A percentile compares a stretch with the other conserved stretches of the same genome.
Conservation (phyloP, 1,284 basidiomycete species). For the Mycosarcoma maydis region DNA sequence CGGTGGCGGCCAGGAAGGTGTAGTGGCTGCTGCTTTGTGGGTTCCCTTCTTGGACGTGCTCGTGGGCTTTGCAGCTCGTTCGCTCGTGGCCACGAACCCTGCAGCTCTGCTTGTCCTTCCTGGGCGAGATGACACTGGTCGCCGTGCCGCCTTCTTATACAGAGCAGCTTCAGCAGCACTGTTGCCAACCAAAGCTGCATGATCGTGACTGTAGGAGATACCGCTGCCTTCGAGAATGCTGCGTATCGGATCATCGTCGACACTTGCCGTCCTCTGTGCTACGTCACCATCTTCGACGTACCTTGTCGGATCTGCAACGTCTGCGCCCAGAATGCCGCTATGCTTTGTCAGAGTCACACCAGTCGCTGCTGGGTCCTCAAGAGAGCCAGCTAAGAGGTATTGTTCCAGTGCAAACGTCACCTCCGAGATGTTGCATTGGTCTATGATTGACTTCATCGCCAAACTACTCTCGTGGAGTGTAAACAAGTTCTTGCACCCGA, state of each 20-base stretch:
- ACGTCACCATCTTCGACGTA: neutral
- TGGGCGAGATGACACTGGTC: neutral
- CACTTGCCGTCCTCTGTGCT: too few species aligned
- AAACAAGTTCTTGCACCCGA: slow-evolving; percentile 83
- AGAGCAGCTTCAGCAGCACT: slow-evolving; percentile 29
- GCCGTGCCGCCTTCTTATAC: slow-evolving; percentile 9
- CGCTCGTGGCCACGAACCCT: neutral
- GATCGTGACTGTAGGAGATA: slow-evolving; percentile 33
- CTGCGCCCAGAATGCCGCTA: slow-evolving; percentile 9
- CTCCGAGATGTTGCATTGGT: slow-evolving; percentile 50
- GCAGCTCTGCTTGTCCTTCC: neutral
- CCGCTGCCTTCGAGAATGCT: slow-evolving; percentile 35
- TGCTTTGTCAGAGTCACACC: slow-evolving; percentile 27
- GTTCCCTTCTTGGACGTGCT: slow-evolving; percentile 2
- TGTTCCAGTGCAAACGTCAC: slow-evolving; percentile 32
- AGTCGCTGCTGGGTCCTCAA: slow-evolving; percentile 10
- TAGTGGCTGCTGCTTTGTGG: neutral
- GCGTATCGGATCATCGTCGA: slow-evolving; percentile 23
- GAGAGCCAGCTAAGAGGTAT: slow-evolving; percentile 16
- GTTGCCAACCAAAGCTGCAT: slow-evolving; percentile 23
- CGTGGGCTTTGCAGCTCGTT: slow-evolving; percentile 1
- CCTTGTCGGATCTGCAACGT: neutral
- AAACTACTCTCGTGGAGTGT: slow-evolving; percentile 74
- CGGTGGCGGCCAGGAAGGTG: slow-evolving; percentile 25
- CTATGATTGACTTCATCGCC: slow-evolving; percentile 50